Evolutionary conservation across 768 basidiomycete genomes (phyloP).

Genomic region (Tricholoma bakamatsutake): DNA sequence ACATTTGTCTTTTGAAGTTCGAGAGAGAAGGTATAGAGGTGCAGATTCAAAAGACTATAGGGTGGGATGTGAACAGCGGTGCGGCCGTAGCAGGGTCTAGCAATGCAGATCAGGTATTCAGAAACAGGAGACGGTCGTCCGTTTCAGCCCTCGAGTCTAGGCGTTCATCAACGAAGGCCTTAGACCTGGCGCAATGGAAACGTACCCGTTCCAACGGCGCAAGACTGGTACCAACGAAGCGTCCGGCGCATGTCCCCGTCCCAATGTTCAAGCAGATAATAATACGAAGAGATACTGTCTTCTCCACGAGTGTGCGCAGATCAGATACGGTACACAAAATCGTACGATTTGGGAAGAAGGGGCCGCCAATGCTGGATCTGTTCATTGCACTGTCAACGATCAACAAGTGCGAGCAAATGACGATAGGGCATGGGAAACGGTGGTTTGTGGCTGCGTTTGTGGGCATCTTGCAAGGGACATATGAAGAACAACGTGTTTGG

Average conservation of each 20-base stretch:
- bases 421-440: not conserved
- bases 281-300: not conserved
- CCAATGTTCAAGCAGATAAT: not conserved
- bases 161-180: not conserved
- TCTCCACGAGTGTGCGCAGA: not conserved
- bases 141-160: not conserved
- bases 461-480: not conserved
- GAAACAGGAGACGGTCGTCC: not conserved
- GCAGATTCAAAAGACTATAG: not conserved
- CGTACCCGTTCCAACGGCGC: not conserved
- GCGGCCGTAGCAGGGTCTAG: not conserved
- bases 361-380: not conserved
- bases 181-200: not conserved
- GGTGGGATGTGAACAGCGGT: not conserved
- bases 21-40: not conserved
- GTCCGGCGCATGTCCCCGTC: not conserved
- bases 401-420: not conserved
- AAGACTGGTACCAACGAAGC: not conserved
- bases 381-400: not conserved
- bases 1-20: not conserved
- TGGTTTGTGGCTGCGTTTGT: not conserved
- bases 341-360: not conserved
- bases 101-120: not conserved
- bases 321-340: not conserved
- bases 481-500: not conserved